Conservation (phyloP, 352 stramenopile genomes). For the Phytophthora tentaculata region DNA sequence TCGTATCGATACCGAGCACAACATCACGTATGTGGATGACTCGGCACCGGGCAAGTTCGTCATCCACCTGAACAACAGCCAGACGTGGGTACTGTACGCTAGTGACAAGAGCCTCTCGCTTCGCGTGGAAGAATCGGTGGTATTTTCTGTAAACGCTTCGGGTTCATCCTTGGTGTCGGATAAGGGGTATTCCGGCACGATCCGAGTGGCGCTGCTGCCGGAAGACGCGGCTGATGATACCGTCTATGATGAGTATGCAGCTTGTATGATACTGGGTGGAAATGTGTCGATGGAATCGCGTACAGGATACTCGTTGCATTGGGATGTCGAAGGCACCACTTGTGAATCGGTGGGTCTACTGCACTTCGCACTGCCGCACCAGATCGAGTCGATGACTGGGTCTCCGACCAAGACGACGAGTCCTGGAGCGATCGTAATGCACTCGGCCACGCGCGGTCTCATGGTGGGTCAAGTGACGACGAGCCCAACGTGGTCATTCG, state of each 20-base stretch:
- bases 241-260: slow-evolving; percentile 62
- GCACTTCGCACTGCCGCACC: slow-evolving; percentile 75
- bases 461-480: slow-evolving; percentile 56
- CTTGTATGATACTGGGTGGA: slow-evolving; percentile 63
- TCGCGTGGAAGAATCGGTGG: slow-evolving; percentile 41
- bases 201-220: slow-evolving; percentile 42
- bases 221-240: slow-evolving; percentile 35
- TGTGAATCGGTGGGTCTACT: slow-evolving; percentile 55
- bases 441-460: slow-evolving; percentile 59
- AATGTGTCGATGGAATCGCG: slow-evolving; percentile 60
- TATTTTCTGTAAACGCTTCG: slow-evolving; percentile 44
- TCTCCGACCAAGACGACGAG: slow-evolving; percentile 23
- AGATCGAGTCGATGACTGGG: slow-evolving; percentile 51
- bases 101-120: slow-evolving; percentile 48
- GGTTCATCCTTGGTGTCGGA: slow-evolving; percentile 50
- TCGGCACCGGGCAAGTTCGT: slow-evolving; percentile 57
- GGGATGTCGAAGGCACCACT: slow-evolving; percentile 51
- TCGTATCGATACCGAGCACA: slow-evolving; percentile 52
- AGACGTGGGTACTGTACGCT: slow-evolving; percentile 80
- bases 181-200: slow-evolving; percentile 49
- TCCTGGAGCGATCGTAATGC: slow-evolving; percentile 41
- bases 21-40: slow-evolving; percentile 52
- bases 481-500: slow-evolving; percentile 50
- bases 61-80: slow-evolving; percentile 66
- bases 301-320: slow-evolving; percentile 69